Percentiles rank a stretch among this genome's conserved stretches.
Evolutionary conservation across 2,329 filamentous ascomycete species (phyloP).

Genomic region (Paraconiothyrium sp.): DNA sequence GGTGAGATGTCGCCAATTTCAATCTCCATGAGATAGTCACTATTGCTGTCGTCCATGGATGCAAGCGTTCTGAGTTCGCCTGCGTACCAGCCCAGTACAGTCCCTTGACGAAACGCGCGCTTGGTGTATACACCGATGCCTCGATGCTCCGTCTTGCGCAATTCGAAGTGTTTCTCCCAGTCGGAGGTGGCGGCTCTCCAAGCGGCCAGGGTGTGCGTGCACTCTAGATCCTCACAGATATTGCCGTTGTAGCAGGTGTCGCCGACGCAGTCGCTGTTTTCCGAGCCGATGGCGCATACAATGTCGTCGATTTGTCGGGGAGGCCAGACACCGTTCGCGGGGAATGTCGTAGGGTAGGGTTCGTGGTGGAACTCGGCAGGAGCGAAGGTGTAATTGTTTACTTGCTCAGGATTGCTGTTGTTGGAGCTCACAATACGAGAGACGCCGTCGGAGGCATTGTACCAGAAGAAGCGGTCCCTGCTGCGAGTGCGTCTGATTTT

Average conservation of each 20-base stretch:
- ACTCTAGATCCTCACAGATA: constrained; percentile 17
- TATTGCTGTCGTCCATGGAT: background rate
- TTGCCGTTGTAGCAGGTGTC: constrained; percentile 20
- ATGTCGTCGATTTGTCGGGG: constrained; percentile 19
- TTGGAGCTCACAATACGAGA: constrained; percentile 12
- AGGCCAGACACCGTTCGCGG: constrained; percentile 21
- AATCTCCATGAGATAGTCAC: constrained; percentile 30
- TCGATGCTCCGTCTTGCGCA: constrained; percentile 22
- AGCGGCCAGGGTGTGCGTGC: constrained; percentile 24
- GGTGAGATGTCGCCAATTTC: constrained; percentile 16
- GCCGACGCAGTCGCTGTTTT: constrained; percentile 25
- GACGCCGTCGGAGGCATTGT: constrained; percentile 15
- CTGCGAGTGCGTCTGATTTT: constrained; percentile 12
- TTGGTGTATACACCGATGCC: constrained; percentile 28
- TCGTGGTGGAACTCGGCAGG: constrained; percentile 14
- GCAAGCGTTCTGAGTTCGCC: constrained; percentile 19
- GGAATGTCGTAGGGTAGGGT: constrained; percentile 20
- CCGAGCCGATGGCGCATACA: constrained; percentile 9
- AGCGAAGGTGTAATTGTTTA: constrained; percentile 27
- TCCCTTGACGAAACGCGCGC: constrained; percentile 15
- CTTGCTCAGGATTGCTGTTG: constrained; percentile 11
- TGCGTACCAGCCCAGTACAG: constrained; percentile 28
- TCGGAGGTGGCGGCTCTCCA: constrained; percentile 16
- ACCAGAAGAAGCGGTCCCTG: constrained; percentile 21
- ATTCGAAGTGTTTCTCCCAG: constrained; percentile 26